Percentiles rank a stretch among this genome's conserved stretches.
phyloP scores from a whole-genome alignment of 331 rosid species.

The Quercus lobata region DNA sequence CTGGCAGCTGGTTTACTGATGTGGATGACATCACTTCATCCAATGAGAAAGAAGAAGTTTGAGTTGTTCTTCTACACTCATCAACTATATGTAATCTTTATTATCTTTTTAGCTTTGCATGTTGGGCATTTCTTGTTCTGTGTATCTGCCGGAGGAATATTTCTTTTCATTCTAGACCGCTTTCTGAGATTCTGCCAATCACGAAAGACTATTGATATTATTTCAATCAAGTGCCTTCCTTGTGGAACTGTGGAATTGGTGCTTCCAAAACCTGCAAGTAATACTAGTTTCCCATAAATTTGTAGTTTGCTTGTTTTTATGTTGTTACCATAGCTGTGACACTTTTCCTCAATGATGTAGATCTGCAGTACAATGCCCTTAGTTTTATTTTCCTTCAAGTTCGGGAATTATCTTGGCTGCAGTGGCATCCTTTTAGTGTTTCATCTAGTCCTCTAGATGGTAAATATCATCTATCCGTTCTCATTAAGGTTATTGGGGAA shows the following conservation, averaged over 20 bases:
- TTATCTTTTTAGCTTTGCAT: slow-evolving; percentile 74
- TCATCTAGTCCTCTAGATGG: slow-evolving; percentile 95
- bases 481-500: slow-evolving; percentile 85
- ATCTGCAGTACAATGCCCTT: slow-evolving; percentile 81
- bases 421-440: slow-evolving; percentile 98
- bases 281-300: background rate
- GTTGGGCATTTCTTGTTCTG: slow-evolving; percentile 81
- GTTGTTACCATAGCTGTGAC: slow-evolving; percentile 14
- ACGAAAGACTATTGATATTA: slow-evolving; percentile 53
- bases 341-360: slow-evolving; percentile 27
- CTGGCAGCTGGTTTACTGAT: slow-evolving; percentile 74
- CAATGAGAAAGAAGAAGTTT: slow-evolving; percentile 64
- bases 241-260: slow-evolving; percentile 83
- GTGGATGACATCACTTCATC: slow-evolving; percentile 91
- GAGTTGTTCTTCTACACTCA: slow-evolving; percentile 95
- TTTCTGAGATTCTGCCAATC: slow-evolving; percentile 89
- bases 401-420: slow-evolving; percentile 77
- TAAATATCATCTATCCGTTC: slow-evolving; percentile 64
- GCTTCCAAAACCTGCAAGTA: slow-evolving; percentile 83
- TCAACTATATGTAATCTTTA: slow-evolving; percentile 72
- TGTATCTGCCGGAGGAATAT: slow-evolving; percentile 77
- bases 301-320: background rate
- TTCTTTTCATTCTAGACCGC: slow-evolving; percentile 81
- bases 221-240: slow-evolving; percentile 76
- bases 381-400: slow-evolving; percentile 90